Conservation (phyloP, 2,329 filamentous ascomycete genomes). For the Biscogniauxia mediterranea region DNA sequence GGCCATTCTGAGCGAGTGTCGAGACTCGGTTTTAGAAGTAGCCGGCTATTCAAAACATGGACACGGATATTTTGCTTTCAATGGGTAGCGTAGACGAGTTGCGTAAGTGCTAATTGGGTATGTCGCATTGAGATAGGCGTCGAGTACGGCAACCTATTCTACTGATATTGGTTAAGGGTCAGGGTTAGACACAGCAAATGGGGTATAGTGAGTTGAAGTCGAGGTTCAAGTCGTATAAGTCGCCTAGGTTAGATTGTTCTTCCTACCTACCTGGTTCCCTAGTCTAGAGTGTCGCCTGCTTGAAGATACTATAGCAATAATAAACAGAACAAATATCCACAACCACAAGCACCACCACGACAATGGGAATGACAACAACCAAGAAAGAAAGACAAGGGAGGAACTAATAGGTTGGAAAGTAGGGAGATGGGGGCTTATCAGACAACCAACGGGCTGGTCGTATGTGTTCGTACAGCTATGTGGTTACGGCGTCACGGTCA, state of each 20-base stretch:
- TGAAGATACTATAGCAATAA: background rate
- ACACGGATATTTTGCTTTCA: conserved; percentile 37
- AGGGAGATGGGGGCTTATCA: conserved; percentile 7
- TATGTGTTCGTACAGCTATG: background rate
- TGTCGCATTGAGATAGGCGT: background rate
- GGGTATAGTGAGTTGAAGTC: background rate
- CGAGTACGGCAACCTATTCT: background rate
- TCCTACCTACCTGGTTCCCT: background rate
- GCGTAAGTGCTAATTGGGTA: background rate
- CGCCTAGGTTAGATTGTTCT: too few species aligned
- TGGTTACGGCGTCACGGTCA: background rate
- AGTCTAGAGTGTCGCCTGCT: background rate
- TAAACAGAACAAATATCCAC: background rate
- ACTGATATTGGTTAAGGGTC: background rate
- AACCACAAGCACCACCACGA: background rate
- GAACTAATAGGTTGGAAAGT: background rate
- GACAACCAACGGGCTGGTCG: conserved; percentile 5
- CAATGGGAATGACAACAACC: conserved; percentile 1
- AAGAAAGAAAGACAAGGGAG: background rate
- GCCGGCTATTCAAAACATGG: conserved; percentile 51
- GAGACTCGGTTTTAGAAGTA: conserved; percentile 41
- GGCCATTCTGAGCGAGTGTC: conserved; percentile 54
- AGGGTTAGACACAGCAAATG: background rate
- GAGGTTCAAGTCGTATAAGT: background rate
- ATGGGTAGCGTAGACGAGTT: conserved; percentile 18